phyloP scores from a whole-genome alignment of 768 basidiomycete genomes.

The Xerocomellus chrysenteron region DNA sequence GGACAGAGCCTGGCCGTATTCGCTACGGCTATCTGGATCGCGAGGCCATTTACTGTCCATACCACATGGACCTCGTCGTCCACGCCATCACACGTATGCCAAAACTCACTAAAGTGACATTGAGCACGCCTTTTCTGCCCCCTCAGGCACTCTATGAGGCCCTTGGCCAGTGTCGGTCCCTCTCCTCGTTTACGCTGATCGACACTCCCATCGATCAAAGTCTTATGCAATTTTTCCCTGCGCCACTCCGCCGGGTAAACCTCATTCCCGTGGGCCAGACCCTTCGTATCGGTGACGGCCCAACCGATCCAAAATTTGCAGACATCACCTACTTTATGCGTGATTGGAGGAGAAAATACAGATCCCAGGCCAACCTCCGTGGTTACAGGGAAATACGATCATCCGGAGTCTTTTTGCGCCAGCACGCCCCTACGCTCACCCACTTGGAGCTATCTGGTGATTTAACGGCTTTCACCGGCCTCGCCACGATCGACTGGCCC shows the following conservation, averaged over 20 bases:
- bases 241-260: constrained; percentile 24
- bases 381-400: constrained; percentile 31
- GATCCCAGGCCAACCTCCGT: constrained; percentile 30
- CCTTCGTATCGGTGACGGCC: constrained; percentile 35
- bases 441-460: constrained; percentile 35
- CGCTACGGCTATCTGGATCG: constrained; percentile 33
- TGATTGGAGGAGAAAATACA: constrained; percentile 37
- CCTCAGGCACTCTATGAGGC: constrained; percentile 31
- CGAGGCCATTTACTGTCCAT: constrained; percentile 32
- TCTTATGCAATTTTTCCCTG: constrained; percentile 31
- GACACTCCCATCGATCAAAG: constrained; percentile 38
- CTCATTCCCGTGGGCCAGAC: constrained; percentile 35
- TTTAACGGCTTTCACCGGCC: constrained; percentile 24
- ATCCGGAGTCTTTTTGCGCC: constrained; percentile 29
- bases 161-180: constrained; percentile 27
- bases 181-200: constrained; percentile 28
- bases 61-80: constrained; percentile 25
- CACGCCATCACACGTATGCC: constrained; percentile 30
- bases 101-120: constrained; percentile 28
- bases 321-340: constrained; percentile 36
- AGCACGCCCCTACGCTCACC: constrained; percentile 28
- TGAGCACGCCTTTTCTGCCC: constrained; percentile 34
- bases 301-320: constrained; percentile 31
- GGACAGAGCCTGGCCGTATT: constrained; percentile 36
- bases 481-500: constrained; percentile 34